Conservation (phyloP, 768 basidiomycete species). For the Gymnopilus dilepis region DNA sequence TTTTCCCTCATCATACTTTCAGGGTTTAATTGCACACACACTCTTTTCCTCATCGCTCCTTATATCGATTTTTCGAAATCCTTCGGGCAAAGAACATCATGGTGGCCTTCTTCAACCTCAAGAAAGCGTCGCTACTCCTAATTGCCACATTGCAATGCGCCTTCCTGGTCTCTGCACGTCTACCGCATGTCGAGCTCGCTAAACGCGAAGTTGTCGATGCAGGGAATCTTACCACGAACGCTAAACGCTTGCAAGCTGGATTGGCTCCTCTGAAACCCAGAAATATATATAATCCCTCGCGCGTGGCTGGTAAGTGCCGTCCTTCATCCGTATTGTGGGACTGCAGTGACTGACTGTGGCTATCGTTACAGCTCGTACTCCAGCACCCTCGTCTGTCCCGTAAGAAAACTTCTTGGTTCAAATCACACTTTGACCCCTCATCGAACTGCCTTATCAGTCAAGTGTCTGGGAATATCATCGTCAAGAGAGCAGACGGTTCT, state of each 20-base stretch:
- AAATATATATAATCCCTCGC: conserved; percentile 12
- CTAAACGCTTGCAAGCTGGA: conserved; percentile 21
- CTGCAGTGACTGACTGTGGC: neutral
- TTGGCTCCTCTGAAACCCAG: conserved; percentile 20
- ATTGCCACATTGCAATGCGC: too few species aligned
- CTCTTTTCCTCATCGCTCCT: too few species aligned
- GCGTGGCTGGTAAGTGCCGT: conserved; percentile 8
- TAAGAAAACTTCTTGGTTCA: neutral
- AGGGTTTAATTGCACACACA: too few species aligned
- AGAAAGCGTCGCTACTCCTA: too few species aligned
- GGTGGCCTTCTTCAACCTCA: too few species aligned
- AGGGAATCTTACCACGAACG: conserved; percentile 15
- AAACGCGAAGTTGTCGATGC: neutral
- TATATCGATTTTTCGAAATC: too few species aligned
- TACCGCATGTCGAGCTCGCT: too few species aligned
- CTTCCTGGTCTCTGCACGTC: neutral
- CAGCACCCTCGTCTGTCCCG: neutral
- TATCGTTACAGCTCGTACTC: neutral
- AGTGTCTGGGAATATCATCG: neutral
- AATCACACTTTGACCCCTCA: neutral
- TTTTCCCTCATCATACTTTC: too few species aligned
- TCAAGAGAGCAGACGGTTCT: neutral
- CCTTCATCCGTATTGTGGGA: neutral
- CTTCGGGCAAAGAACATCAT: too few species aligned
- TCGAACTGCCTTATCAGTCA: too few species aligned